phyloP scores from a whole-genome alignment of 83 land plant species.

The Picea abies region DNA sequence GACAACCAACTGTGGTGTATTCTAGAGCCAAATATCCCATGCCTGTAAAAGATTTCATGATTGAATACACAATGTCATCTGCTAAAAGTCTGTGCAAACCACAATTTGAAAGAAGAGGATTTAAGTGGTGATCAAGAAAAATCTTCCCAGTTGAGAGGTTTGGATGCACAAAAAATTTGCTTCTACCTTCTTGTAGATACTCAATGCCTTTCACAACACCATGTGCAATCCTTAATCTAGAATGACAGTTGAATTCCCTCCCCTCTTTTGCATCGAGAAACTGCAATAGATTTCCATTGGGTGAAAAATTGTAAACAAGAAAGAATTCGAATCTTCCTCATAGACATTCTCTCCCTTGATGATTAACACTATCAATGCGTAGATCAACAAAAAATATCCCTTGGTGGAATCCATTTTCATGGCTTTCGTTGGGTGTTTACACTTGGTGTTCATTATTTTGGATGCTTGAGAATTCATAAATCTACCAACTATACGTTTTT shows the following conservation, averaged over 20 bases:
- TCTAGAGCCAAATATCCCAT: constrained; percentile 25
- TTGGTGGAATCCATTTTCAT: too few relatives aligned
- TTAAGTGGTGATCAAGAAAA: constrained; percentile 63
- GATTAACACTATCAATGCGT: too few relatives aligned
- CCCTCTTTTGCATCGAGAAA: constrained; percentile 62
- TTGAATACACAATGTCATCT: constrained; percentile 69
- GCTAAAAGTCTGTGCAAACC: constrained; percentile 74
- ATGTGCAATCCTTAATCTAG: constrained; percentile 67
- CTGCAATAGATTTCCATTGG: constrained; percentile 68
- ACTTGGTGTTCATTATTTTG: too few relatives aligned
- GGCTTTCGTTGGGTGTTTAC: too few relatives aligned
- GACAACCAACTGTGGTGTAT: constrained; percentile 64
- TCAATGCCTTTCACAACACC: constrained; percentile 81
- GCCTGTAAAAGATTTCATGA: constrained; percentile 67
- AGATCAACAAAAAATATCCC: too few relatives aligned
- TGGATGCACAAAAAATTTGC: constrained; percentile 54
- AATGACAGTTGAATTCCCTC: constrained; percentile 68
- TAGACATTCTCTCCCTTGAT: too few relatives aligned
- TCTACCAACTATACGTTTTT: too few relatives aligned
- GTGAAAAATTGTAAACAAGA: constrained; percentile 74
- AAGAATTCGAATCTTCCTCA: constrained; percentile 80
- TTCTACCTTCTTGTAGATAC: constrained; percentile 43
- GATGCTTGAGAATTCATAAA: too few relatives aligned
- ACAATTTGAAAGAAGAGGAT: constrained; percentile 16
- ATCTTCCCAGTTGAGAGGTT: constrained; percentile 73